Base-by-base conservation (phyloP, 371 early-diverging fungal genomes). In the Mortierella sp. region DNA sequence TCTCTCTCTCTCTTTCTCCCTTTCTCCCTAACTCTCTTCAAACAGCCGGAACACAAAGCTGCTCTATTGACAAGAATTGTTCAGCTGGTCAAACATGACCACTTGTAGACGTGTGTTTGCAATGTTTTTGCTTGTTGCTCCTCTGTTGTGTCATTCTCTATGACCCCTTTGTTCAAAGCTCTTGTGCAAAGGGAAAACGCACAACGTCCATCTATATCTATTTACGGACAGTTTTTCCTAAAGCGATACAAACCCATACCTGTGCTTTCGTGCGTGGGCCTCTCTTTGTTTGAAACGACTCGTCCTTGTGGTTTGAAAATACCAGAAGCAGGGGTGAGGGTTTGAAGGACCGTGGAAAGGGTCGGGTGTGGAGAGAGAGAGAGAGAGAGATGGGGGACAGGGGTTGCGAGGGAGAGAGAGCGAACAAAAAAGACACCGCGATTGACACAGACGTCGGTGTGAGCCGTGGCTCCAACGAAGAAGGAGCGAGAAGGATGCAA, bases 181-280 rank as follows among this genome's bases (percentile, higher is more conserved):
- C 31, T 64, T 37, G 4, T 64, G n/a, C 31, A 40, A 40, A 40
- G 8, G 26, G 9, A 46, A 46, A 5, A 26, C 59, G 59, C 31
- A 59, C 59, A 31, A 59, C 59, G 59, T 31, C 59, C 59, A 59
- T 59, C 59, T 59, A 59, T 59, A 59, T 59, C 59, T 59, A 59
- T 59, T 59, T 59, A 59, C 59, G 16, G 59, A 31, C 5, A 5
- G 4, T 31, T 16, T 8, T 19, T 16, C 3, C 4, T 19, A 16
- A 34, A 59, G 16, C 5, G 9, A 34, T 21, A 37, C 26, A 61
- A 34, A 16, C 19, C 21, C 64, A 21, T 64, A 64, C 64, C 64
- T 34, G 24, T 64, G 64, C 61, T 59, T 59, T 31, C 61, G 61
- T 31, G 61, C 61, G 16, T 57, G 57, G 28, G 6, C 43, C 43